Percentiles rank a stretch among this genome's conserved stretches.
These are phyloP conservation scores for Naganishia vaughanmartiniae DNA, from an alignment of 768 basidiomycete genomes.

Conservation along the genomic window DNA sequence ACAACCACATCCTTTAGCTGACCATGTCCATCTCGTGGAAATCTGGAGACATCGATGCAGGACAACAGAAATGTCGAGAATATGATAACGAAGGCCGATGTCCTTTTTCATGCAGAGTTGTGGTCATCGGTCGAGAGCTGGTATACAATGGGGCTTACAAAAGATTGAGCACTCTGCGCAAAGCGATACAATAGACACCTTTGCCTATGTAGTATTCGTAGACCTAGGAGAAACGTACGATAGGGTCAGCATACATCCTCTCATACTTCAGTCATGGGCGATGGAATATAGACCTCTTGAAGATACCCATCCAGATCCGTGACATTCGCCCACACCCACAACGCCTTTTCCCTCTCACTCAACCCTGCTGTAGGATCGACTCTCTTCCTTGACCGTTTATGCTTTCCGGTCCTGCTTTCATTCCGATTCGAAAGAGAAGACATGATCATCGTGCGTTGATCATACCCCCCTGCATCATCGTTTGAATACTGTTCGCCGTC, in stretches of 20 bases:
- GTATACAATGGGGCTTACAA: constrained; percentile 63
- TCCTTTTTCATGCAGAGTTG: constrained; percentile 58
- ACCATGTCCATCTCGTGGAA: constrained; percentile 66
- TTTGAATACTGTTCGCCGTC: background rate
- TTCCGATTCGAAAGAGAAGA: constrained; percentile 7
- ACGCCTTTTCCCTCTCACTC: constrained; percentile 66
- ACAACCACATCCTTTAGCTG: constrained; percentile 79
- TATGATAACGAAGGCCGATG: constrained; percentile 94
- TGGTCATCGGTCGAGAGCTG: constrained; percentile 10
- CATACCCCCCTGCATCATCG: background rate
- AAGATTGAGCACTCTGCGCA: constrained; percentile 86
- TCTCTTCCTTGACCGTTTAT: constrained; percentile 5
- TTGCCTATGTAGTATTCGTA: constrained; percentile 96
- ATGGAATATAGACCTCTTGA: constrained; percentile 65
- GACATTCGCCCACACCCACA: constrained; percentile 99
- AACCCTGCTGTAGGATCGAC: constrained; percentile 34
- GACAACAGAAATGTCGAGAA: constrained; percentile 95
- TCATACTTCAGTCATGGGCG: background rate
- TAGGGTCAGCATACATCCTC: background rate
- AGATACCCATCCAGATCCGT: constrained; percentile 94
- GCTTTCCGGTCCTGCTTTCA: constrained; percentile 3
- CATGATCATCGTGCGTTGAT: constrained; percentile 11
- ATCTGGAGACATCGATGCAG: constrained; percentile 85
- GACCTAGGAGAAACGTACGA: constrained; percentile 41
- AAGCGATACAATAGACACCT: constrained; percentile 90